Evolutionary conservation across 139 green algal genomes (phyloP).

Genomic region (Limnomonas spitsbergensis): DNA sequence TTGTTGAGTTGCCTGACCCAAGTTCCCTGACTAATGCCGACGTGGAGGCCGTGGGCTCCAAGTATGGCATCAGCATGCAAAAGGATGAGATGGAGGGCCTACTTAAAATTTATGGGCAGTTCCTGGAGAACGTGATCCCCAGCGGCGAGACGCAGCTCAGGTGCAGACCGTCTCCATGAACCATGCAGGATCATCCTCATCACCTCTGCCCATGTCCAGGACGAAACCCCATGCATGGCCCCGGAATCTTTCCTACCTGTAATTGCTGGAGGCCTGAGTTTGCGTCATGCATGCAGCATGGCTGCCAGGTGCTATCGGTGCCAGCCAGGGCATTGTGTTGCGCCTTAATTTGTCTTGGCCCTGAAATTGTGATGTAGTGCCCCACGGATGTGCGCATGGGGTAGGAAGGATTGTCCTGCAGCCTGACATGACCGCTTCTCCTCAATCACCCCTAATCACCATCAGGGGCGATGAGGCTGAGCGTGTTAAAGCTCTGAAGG

Average conservation of each 20-base stretch:
- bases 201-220: too few relatives aligned
- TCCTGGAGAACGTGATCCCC: slow-evolving; percentile 10
- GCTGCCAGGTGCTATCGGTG: too few relatives aligned
- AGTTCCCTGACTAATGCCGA: slow-evolving; percentile 48
- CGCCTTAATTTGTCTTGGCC: too few relatives aligned
- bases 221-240: too few relatives aligned
- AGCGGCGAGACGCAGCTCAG: slow-evolving; percentile 3
- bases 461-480: slow-evolving; percentile 66
- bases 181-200: too few relatives aligned
- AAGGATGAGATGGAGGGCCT: slow-evolving; percentile 41
- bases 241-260: background rate
- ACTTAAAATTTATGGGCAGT: slow-evolving; percentile 11
- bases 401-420: too few relatives aligned
- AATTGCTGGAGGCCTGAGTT: slow-evolving; percentile 9
- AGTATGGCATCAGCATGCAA: slow-evolving; percentile 71
- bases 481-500: slow-evolving; percentile 75
- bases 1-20: slow-evolving; percentile 64
- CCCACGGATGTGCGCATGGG: too few relatives aligned
- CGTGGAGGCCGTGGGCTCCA: slow-evolving; percentile 55
- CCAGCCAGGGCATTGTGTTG: too few relatives aligned
- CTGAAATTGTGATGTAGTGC: too few relatives aligned
- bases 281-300: too few relatives aligned
- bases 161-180: background rate
- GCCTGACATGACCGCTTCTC: too few relatives aligned
- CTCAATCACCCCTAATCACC: too few relatives aligned